Evolutionary conservation across 2,329 filamentous ascomycete species (phyloP), one percentile per base, ranked within the genome.

Genomic region (Verticillium isaacii): DNA sequence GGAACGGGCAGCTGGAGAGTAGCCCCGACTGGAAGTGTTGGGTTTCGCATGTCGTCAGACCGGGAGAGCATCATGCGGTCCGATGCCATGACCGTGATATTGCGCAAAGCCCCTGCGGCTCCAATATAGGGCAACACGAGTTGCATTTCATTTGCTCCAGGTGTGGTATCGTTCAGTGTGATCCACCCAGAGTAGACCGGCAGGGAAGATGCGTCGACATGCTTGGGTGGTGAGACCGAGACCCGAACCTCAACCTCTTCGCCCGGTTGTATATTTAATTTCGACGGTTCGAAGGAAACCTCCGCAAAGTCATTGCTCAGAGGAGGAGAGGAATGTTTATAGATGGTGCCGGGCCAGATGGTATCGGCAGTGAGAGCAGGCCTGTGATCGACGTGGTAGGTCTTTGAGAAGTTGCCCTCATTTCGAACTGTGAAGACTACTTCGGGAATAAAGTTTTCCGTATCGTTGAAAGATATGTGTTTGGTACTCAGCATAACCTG

Each of bases 391-490:
- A 89, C 72, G 5, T 75, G 74, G 72, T 86, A 87, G 6, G 79
- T 82, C 55, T 84, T 71, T 0, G 76, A 69, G 19, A 76, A 73
- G 15, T 72, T 72, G 50, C 81, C 83, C 7, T 76, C 74, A 73
- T 89, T 89, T 66, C 72, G 78, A 63, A 89, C 76, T 29, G 76
- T 80, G 68, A 89, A 86, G 64, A 80, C 78, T 37, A 80, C 74
- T 1, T 74, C 75, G 7, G 76, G 71, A 37, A 72, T 70, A 63
- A 86, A 81, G 74, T 88, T 71, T 65, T 84, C 82, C 0, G 85
- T 86, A 69, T 89, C 86, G 68, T 89, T 89, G 73, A 89, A 88
- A 3, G 83, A 80, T 14, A 89, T 72, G 68, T 81, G 83, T 6
- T 82, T 82, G 11, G 78, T 80, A 66, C 79, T 81, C 25, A 89